Evolutionary conservation across 1,284 basidiomycete genomes (phyloP).

Genomic region (Pseudozyma tsukubaensis): DNA sequence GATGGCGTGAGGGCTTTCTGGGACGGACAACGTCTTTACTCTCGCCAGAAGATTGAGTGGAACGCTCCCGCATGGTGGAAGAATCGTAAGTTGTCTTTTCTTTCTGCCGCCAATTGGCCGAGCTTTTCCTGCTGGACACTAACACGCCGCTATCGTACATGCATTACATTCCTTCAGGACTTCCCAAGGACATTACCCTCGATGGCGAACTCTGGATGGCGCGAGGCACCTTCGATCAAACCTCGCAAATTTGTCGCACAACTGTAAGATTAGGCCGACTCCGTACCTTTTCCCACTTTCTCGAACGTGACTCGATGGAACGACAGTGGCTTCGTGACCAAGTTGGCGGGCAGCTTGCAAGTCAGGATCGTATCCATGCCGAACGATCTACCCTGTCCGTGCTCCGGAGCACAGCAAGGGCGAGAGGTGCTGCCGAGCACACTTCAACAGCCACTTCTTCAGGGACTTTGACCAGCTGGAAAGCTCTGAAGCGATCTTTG

Average conservation of each 20-base stretch:
- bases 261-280: slow-evolving; percentile 51
- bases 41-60: slow-evolving; percentile 75
- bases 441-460: not conserved
- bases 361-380: slow-evolving; percentile 33
- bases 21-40: slow-evolving; percentile 75
- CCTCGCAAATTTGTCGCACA: slow-evolving; percentile 47
- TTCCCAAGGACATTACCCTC: slow-evolving; percentile 75
- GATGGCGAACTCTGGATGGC: slow-evolving; percentile 73
- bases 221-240: slow-evolving; percentile 56
- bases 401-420: not conserved
- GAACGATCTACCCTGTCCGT: slow-evolving; percentile 7
- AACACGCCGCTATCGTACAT: not conserved
- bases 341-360: slow-evolving; percentile 70
- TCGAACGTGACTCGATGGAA: slow-evolving; percentile 44
- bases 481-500: slow-evolving; percentile 18
- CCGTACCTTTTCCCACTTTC: slow-evolving; percentile 32
- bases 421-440: not conserved
- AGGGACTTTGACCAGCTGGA: slow-evolving; percentile 11
- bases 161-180: slow-evolving; percentile 68
- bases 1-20: slow-evolving; percentile 73
- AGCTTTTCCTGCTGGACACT: not conserved
- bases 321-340: slow-evolving; percentile 43
- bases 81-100: slow-evolving; percentile 71
- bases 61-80: slow-evolving; percentile 75
- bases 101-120: no score